phyloP scores from a whole-genome alignment of 176 grass and related monocot genomes.

The Poa annua region DNA sequence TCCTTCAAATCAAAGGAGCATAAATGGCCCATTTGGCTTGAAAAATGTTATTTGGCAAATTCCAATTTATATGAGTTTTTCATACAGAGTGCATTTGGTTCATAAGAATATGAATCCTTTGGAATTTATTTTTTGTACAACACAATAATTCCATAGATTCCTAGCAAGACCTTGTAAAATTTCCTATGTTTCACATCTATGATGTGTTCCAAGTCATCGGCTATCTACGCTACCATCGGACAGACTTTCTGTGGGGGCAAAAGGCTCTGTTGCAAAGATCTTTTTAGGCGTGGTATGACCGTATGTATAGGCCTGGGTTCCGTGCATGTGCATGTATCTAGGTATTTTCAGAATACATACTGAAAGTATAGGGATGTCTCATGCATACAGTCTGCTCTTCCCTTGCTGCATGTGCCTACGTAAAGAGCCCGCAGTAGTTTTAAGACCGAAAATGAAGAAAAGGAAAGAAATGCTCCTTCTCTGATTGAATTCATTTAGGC shows the following conservation, averaged over 20 bases:
- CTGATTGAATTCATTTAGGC: too few species aligned
- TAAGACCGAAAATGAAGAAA: too few species aligned
- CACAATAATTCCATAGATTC: neutral
- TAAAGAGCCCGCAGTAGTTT: too few species aligned
- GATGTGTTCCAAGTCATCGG: neutral
- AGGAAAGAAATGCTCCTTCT: too few species aligned
- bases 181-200: neutral
- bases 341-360: neutral
- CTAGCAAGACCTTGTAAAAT: neutral
- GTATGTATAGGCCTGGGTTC: neutral
- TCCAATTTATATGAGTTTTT: neutral
- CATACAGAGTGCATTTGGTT: neutral
- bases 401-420: neutral
- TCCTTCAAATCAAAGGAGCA: neutral
- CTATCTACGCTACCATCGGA: neutral
- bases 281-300: neutral
- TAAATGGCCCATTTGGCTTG: too few species aligned
- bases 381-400: neutral
- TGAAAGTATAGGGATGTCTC: neutral
- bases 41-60: neutral
- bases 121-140: neutral
- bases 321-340: neutral
- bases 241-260: neutral
- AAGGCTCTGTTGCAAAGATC: neutral
- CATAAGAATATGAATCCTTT: neutral